A percentile compares a stretch with the other conserved stretches of the same genome.
These are phyloP conservation scores for Sugiyamaella chiloensis DNA, from an alignment of 805 yeast genomes.

Conservation along the genomic window DNA sequence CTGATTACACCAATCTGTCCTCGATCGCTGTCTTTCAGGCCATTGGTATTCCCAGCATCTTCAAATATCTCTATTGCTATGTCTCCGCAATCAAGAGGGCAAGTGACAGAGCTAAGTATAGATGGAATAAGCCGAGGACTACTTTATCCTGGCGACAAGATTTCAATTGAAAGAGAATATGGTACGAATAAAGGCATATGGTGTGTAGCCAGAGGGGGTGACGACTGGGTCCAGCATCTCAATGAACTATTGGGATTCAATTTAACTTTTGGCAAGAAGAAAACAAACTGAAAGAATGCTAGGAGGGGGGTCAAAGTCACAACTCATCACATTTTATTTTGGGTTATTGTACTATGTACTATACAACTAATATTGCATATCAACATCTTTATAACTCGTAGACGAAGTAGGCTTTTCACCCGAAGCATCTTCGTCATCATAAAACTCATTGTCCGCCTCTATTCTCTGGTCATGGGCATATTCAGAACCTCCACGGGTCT, in stretches of 20 bases:
- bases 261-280: constrained; percentile 57
- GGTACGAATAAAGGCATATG: constrained; percentile 57
- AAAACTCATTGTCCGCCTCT: constrained; percentile 74
- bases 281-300: no score
- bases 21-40: constrained; percentile 84
- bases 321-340: no score
- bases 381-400: constrained; percentile 12
- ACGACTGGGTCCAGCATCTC: constrained; percentile 90
- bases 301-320: no score
- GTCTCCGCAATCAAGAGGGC: constrained; percentile 35
- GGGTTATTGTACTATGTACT: no score
- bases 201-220: constrained; percentile 78
- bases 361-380: background rate
- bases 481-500: constrained; percentile 88
- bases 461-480: constrained; percentile 73
- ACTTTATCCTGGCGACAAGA: constrained; percentile 62
- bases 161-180: constrained; percentile 28
- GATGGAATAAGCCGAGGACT: constrained; percentile 80
- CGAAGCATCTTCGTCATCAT: constrained; percentile 57
- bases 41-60: constrained; percentile 73
- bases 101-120: constrained; percentile 60
- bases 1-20: constrained; percentile 91
- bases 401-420: constrained; percentile 28
- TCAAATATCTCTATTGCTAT: constrained; percentile 53
- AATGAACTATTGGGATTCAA: constrained; percentile 88